Percentiles rank a stretch among this genome's conserved stretches.
These are phyloP conservation scores for Chrysophaeum taylorii DNA, from an alignment of 352 stramenopile genomes.

Conservation along the genomic window DNA sequence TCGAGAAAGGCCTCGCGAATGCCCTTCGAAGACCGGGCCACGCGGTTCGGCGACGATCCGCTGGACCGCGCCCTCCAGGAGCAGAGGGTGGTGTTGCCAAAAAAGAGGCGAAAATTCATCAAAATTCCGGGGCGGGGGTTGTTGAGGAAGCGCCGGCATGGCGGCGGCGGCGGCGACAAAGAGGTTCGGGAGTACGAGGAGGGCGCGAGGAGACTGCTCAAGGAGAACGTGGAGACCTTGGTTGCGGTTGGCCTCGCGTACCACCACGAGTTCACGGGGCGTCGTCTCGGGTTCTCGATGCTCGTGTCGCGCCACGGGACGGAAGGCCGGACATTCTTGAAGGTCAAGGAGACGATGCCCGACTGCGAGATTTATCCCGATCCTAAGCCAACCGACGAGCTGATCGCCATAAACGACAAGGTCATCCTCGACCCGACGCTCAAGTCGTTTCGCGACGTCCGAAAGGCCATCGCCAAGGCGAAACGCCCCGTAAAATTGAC, in stretches of 20 bases:
- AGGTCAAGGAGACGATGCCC: background rate
- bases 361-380: background rate
- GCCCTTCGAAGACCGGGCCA: too few relatives aligned
- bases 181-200: too few relatives aligned
- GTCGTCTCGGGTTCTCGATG: background rate
- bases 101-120: too few relatives aligned
- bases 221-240: too few relatives aligned
- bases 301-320: background rate
- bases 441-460: background rate
- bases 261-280: background rate
- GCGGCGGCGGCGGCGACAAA: too few relatives aligned
- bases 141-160: too few relatives aligned
- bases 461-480: background rate
- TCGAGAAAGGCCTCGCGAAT: too few relatives aligned
- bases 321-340: background rate
- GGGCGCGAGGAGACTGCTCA: too few relatives aligned
- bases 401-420: conserved; percentile 13
- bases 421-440: background rate
- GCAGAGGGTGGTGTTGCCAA: too few relatives aligned
- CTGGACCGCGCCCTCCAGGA: too few relatives aligned
- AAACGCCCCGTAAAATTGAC: background rate
- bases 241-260: background rate
- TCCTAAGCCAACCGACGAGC: conserved; percentile 9
- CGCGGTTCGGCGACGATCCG: too few relatives aligned
- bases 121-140: too few relatives aligned